A percentile compares a stretch with the other conserved stretches of the same genome.
phyloP scores from a whole-genome alignment of 129 eudicot species.

The Flaveria trinervia region DNA sequence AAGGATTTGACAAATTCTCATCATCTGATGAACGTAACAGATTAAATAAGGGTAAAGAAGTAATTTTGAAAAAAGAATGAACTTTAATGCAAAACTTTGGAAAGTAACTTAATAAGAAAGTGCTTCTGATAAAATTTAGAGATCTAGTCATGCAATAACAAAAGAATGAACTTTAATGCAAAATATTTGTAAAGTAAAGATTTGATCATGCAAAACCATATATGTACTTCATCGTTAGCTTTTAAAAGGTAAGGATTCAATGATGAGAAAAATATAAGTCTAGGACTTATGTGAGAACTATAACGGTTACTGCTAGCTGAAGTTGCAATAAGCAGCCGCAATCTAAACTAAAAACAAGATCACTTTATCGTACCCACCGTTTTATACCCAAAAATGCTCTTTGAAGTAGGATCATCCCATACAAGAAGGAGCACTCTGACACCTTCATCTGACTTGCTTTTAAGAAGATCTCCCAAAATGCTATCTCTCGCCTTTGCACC shows the following conservation, averaged over 20 bases:
- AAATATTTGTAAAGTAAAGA: no score
- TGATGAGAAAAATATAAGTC: no score
- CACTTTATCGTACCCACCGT: slow-evolving; percentile 42
- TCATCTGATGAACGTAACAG: not conserved
- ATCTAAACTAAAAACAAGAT: not conserved
- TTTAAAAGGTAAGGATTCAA: not conserved
- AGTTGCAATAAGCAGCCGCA: not conserved
- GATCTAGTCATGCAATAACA: not conserved
- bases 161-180: no score
- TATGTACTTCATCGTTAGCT: no score
- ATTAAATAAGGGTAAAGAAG: not conserved
- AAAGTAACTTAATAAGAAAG: no score
- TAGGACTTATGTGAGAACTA: no score
- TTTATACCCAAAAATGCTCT: slow-evolving; percentile 58
- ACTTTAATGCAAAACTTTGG: no score
- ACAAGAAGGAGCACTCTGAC: slow-evolving; percentile 84
- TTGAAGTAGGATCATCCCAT: slow-evolving; percentile 99
- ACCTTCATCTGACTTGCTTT: slow-evolving; percentile 82
- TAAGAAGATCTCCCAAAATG: slow-evolving; percentile 76
- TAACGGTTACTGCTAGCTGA: no score
- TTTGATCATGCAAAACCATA: no score
- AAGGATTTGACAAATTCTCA: not conserved
- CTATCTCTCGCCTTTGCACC: slow-evolving; percentile 43
- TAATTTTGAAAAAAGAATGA: not conserved
- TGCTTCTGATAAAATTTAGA: not conserved